A percentile compares a stretch with the other conserved stretches of the same genome.
Evolutionary conservation across 805 yeast species (phyloP).

Genomic region (Zygosaccharomyces gambellarensis): DNA sequence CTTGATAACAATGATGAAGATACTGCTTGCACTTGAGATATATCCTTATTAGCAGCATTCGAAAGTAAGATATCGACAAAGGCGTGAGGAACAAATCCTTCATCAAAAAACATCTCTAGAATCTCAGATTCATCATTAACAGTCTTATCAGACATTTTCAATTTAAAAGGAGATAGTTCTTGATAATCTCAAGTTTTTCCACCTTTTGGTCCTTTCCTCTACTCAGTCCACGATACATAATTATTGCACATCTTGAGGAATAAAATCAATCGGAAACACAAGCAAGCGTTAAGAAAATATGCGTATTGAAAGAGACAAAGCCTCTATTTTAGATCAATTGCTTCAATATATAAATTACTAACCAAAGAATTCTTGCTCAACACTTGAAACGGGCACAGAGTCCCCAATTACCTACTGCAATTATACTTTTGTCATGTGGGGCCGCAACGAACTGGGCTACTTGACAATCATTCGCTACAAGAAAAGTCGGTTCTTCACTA

Average conservation of each 20-base stretch:
- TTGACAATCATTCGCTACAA: constrained; percentile 20
- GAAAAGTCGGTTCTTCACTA: constrained; percentile 14
- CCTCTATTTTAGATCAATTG: background rate
- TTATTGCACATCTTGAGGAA: no score
- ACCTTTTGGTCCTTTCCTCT: no score
- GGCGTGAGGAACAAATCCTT: constrained; percentile 57
- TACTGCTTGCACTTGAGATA: constrained; percentile 42
- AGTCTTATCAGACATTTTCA: background rate
- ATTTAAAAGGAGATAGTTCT: background rate
- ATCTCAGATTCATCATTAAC: constrained; percentile 36
- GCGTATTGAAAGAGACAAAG: background rate
- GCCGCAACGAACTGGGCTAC: constrained; percentile 15
- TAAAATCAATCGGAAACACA: no score
- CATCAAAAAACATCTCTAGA: constrained; percentile 63
- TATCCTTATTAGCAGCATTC: constrained; percentile 31
- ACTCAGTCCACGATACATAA: no score
- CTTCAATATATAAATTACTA: background rate
- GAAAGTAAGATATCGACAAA: constrained; percentile 60
- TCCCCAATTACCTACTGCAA: constrained; percentile 22
- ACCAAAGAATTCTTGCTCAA: background rate
- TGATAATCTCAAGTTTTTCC: background rate
- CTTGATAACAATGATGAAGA: constrained; percentile 52
- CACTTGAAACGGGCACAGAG: constrained; percentile 15
- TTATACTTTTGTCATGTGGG: constrained; percentile 7
- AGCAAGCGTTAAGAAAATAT: background rate